Evolutionary conservation across 108 stramenopile genomes (phyloP), one percentile per base, ranked within the genome.

Genomic region (Nitzschia palea): DNA sequence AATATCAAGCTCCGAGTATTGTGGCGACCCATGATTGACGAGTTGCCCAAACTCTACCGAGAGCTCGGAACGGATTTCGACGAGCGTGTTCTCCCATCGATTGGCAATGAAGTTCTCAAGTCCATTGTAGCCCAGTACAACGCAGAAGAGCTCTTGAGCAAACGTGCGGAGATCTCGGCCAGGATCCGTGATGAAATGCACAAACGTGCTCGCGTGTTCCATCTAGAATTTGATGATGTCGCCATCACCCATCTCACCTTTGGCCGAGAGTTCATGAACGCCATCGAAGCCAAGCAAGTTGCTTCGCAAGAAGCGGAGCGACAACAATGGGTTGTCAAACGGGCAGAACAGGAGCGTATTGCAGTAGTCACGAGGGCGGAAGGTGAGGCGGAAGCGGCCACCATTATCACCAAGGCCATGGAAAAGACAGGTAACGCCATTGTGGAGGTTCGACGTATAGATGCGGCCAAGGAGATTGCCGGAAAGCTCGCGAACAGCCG

Each of bases 271-370:
- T 99, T 97, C 79, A 96, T 96, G 70, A 96, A 88, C 79, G 98
- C 99, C 56, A 98, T 99, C 80, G 99, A 99, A 87, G 65, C 84
- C 71, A 99, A 99, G 84, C 99, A 99, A 83, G 99, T 99, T 36
- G 99, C 99, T 4, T 95, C 86, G 47, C 99, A 99, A 79, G 98
- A 99, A 73, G 98, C 99, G 1, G 99, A 99, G 73, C 88, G 97
- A 36, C 98, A 98, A 73, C 94, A 95, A 58, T 99, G 91, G 83
- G 87, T 99, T 25, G 98, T 99, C 32, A 73, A 81, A 45, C 85
- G 86, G 61, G 95, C 98, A 18, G 98, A 99, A 54, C 99, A 99
- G 78, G 99, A 99, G 78, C 90, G 97, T 44, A 88, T 93, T 61
- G 98, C 98, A 14, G 81, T 86, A 51, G 93, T 99, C 32, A 99